A percentile compares a stretch with the other conserved stretches of the same genome.
Evolutionary conservation across 2,329 filamentous ascomycete species (phyloP).

Genomic region (Eutypella sp.): DNA sequence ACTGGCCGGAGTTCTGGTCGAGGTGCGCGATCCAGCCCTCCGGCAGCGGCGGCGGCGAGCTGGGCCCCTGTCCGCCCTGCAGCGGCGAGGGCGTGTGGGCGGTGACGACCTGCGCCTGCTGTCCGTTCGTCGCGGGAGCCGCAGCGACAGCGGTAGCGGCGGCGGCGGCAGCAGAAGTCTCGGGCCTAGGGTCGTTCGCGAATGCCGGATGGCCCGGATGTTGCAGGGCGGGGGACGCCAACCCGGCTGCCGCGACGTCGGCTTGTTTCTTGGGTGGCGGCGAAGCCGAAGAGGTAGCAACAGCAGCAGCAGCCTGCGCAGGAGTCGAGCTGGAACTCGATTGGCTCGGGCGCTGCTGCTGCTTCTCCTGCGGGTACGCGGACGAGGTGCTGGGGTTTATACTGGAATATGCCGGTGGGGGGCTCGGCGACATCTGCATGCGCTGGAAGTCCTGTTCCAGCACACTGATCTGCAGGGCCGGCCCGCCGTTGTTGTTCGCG

Average conservation of each 20-base stretch:
- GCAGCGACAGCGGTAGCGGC: too few relatives aligned
- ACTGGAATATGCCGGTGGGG: constrained; percentile 92
- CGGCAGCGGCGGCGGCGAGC: constrained; percentile 85
- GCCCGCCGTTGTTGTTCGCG: constrained; percentile 10
- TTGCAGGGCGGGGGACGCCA: constrained; percentile 46
- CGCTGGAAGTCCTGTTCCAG: constrained; percentile 82
- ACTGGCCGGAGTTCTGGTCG: constrained; percentile 92
- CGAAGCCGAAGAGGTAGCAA: constrained; percentile 21
- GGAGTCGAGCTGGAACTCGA: constrained; percentile 20
- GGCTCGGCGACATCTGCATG: constrained; percentile 72
- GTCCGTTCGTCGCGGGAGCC: constrained; percentile 45
- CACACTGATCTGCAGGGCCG: constrained; percentile 57
- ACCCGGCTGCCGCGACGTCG: constrained; percentile 22
- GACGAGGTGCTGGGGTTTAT: constrained; percentile 51
- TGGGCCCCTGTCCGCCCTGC: constrained; percentile 47
- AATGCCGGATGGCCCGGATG: constrained; percentile 79
- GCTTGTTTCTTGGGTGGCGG: constrained; percentile 27
- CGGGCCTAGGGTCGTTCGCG: constrained; percentile 69
- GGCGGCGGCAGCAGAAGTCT: too few relatives aligned
- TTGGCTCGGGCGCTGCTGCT: constrained; percentile 52
- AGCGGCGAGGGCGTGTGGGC: constrained; percentile 42
- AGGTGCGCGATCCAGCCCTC: constrained; percentile 98
- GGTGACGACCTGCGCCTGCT: constrained; percentile 35
- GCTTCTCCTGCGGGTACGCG: constrained; percentile 77
- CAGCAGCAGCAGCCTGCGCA: too few relatives aligned